phyloP scores from a whole-genome alignment of 2,329 filamentous ascomycete species.

The Talaromyces islandicus region DNA sequence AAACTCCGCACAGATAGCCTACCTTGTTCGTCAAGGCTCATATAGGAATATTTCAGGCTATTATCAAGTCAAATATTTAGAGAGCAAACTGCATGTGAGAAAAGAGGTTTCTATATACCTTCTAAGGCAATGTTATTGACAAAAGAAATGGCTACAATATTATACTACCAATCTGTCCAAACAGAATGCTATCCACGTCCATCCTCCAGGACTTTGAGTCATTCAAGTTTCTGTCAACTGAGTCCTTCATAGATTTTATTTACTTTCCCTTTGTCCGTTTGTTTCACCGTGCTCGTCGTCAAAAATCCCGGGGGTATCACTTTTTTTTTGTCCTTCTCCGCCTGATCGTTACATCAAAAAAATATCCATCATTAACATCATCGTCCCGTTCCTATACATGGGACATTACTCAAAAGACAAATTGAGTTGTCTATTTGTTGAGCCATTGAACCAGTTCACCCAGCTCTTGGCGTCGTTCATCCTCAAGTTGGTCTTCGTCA shows the following conservation, averaged over 20 bases:
- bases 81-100: background rate
- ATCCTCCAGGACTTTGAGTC: slow-evolving; percentile 10
- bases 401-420: background rate
- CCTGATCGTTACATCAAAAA: slow-evolving; percentile 5
- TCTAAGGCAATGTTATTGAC: background rate
- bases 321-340: slow-evolving; percentile 2
- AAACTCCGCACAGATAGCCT: background rate
- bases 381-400: background rate
- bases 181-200: background rate
- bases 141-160: background rate
- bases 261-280: background rate
- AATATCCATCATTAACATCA: slow-evolving; percentile 8
- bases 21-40: background rate
- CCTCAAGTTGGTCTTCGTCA: slow-evolving; percentile 42
- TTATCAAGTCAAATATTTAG: background rate
- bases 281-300: slow-evolving; percentile 10
- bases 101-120: background rate
- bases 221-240: slow-evolving; percentile 8
- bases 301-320: slow-evolving; percentile 9
- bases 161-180: background rate
- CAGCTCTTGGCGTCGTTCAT: slow-evolving; percentile 42
- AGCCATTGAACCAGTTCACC: slow-evolving; percentile 45
- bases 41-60: background rate
- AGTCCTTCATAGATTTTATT: background rate
- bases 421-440: slow-evolving; percentile 24